Percentiles rank a stretch among this genome's conserved stretches.
These are phyloP conservation scores for Alternaria metachromatica DNA, from an alignment of 2,329 filamentous ascomycete species.

Conservation along the genomic window DNA sequence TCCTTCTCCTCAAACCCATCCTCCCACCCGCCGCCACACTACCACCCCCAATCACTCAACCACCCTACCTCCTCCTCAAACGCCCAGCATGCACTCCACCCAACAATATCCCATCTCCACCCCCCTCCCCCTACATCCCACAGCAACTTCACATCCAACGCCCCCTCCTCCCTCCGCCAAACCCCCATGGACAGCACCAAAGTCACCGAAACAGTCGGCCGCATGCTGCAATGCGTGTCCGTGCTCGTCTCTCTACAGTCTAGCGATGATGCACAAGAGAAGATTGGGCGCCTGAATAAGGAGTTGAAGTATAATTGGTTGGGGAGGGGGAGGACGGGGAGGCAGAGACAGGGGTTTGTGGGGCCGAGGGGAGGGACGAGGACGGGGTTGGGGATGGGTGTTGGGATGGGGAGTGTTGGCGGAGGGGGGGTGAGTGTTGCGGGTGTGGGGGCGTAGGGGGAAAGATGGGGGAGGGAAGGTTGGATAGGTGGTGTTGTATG, in stretches of 20 bases:
- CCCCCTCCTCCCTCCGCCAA: constrained; percentile 31
- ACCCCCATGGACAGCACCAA: constrained; percentile 65
- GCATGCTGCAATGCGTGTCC: constrained; percentile 95
- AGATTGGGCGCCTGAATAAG: constrained; percentile 82
- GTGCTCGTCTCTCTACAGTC: constrained; percentile 80
- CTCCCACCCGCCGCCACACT: background rate
- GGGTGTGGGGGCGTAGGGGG: background rate
- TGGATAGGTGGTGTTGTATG: background rate
- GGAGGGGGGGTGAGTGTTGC: background rate
- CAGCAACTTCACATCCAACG: constrained; percentile 14
- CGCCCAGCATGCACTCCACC: background rate
- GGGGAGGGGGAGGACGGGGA: constrained; percentile 83
- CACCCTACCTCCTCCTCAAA: background rate
- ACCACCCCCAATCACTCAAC: background rate
- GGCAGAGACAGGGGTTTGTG: constrained; percentile 89
- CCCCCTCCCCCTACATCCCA: constrained; percentile 24
- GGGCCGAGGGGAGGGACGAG: constrained; percentile 62
- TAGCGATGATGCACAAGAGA: constrained; percentile 74
- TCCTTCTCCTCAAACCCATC: constrained; percentile 51
- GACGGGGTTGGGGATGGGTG: constrained; percentile 10
- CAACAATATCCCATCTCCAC: constrained; percentile 7
- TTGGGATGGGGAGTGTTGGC: background rate
- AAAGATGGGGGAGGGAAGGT: background rate
- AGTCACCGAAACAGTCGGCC: constrained; percentile 90
- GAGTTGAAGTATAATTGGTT: constrained; percentile 97